A percentile compares a stretch with the other conserved stretches of the same genome.
phyloP scores from a whole-genome alignment of 306 rosid genomes.

The Chamaecrista fasciculata region DNA sequence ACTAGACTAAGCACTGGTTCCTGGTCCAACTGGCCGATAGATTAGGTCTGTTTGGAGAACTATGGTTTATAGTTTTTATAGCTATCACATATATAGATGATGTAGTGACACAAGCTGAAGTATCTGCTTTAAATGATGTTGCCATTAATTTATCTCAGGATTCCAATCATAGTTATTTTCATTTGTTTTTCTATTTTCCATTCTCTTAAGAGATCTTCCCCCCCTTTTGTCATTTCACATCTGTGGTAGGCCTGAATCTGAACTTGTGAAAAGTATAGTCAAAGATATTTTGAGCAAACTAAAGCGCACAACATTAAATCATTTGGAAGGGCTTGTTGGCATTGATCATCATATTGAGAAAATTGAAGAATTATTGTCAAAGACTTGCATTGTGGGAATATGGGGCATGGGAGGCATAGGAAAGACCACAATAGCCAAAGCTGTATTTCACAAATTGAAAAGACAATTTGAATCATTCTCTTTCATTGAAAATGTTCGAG shows the following conservation, averaged over 20 bases:
- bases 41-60: too few species aligned
- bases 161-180: not conserved
- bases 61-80: too few species aligned
- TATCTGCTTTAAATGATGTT: too few species aligned
- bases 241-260: not conserved
- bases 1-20: too few species aligned
- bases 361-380: not conserved
- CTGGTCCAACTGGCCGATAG: too few species aligned
- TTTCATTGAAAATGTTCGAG: constrained; percentile 1
- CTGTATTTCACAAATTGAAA: not conserved
- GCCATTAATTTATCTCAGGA: too few species aligned
- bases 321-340: not conserved
- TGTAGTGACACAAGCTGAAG: too few species aligned
- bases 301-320: not conserved
- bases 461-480: not conserved
- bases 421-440: not conserved
- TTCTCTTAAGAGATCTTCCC: not conserved
- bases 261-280: not conserved
- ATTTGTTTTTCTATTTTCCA: not conserved
- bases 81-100: too few species aligned
- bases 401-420: constrained; percentile 12
- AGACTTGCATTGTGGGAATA: not conserved
- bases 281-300: not conserved
- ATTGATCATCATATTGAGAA: not conserved
- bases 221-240: not conserved